Conservation (phyloP, 768 basidiomycete genomes). For the Chlorophyllum brunneum region DNA sequence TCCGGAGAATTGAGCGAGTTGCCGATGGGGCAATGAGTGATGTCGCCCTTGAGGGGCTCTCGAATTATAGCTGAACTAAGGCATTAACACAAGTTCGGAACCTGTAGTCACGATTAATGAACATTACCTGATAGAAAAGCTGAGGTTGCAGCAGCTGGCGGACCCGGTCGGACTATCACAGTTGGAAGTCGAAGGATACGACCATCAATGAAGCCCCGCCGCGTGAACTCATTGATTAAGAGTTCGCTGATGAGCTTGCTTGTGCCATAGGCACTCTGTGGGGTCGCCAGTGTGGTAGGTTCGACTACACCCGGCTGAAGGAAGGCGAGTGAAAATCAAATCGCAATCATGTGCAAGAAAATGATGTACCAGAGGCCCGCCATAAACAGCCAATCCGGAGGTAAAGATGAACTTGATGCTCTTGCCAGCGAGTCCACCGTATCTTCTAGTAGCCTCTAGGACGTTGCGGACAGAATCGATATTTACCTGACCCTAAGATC, state of each 20-base stretch:
- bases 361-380: constrained; percentile 41
- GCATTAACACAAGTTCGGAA: background rate
- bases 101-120: background rate
- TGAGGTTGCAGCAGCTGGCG: constrained; percentile 50
- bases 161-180: constrained; percentile 52
- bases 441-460: constrained; percentile 33
- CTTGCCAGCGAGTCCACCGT: constrained; percentile 16
- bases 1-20: constrained; percentile 37
- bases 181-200: constrained; percentile 59
- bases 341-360: background rate
- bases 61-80: constrained; percentile 41
- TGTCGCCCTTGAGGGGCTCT: constrained; percentile 50
- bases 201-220: constrained; percentile 55
- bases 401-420: constrained; percentile 54
- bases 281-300: constrained; percentile 46
- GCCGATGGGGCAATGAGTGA: constrained; percentile 50
- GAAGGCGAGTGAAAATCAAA: background rate
- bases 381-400: constrained; percentile 57
- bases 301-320: constrained; percentile 38
- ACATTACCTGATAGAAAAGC: constrained; percentile 52
- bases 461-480: constrained; percentile 49
- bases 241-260: constrained; percentile 53
- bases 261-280: constrained; percentile 55
- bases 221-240: constrained; percentile 55
- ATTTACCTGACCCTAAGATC: constrained; percentile 38